phyloP scores from a whole-genome alignment of 331 rosid genomes.

The Acacia pycnantha region DNA sequence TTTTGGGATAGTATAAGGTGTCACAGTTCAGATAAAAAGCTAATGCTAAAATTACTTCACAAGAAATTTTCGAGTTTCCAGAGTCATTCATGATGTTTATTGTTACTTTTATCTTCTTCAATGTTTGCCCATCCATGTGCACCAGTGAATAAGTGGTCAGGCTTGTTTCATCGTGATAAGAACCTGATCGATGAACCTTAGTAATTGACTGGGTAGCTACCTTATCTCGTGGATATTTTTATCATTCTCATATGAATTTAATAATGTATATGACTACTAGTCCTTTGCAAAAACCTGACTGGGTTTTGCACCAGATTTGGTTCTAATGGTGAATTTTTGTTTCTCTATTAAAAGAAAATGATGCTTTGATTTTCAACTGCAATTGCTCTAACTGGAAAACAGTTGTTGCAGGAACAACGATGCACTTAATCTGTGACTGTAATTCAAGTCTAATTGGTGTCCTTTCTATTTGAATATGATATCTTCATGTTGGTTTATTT shows the following conservation, averaged over 20 bases:
- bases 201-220: not conserved
- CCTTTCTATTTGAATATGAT: not conserved
- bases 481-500: constrained; percentile 8
- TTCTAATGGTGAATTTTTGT: not conserved
- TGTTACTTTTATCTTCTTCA: not conserved
- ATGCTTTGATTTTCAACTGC: not conserved
- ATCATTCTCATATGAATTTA: not conserved
- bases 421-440: not conserved
- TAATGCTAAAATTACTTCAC: not conserved
- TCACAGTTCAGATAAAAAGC: not conserved
- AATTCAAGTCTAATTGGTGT: not conserved
- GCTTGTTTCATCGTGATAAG: not conserved
- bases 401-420: not conserved
- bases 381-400: not conserved
- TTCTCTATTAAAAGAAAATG: no score
- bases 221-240: not conserved
- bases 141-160: not conserved
- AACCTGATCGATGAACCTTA: not conserved
- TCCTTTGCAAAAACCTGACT: not conserved
- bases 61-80: not conserved
- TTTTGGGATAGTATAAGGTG: not conserved
- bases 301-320: not conserved
- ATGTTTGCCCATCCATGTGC: not conserved
- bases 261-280: not conserved
- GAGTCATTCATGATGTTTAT: not conserved